These are phyloP conservation scores for Ustilago tritici DNA, from an alignment of 1,284 basidiomycete genomes.

Conservation along the genomic window DNA sequence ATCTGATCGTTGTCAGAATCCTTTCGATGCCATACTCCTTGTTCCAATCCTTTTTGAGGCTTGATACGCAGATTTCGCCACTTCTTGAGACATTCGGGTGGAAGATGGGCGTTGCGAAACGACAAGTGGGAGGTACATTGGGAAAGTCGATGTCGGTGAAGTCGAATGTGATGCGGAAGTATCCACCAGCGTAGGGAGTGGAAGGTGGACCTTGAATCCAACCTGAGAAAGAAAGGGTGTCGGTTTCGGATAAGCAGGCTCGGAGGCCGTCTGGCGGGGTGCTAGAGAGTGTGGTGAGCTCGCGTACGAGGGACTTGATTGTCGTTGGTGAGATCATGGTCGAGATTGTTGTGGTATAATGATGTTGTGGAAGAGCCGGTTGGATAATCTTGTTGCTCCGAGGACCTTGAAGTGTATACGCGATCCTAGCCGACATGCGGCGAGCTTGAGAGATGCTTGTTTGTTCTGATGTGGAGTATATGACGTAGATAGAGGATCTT, in stretches of 20 bases:
- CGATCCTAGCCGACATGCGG: background rate
- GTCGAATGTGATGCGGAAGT: constrained; percentile 50
- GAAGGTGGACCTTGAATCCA: constrained; percentile 74
- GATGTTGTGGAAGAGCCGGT: background rate
- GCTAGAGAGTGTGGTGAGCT: constrained; percentile 27
- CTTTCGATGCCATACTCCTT: constrained; percentile 88
- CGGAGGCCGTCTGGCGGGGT: constrained; percentile 38
- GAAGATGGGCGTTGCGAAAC: constrained; percentile 77
- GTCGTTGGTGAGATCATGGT: constrained; percentile 40
- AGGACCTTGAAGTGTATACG: background rate
- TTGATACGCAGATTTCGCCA: constrained; percentile 97
- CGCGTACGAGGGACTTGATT: constrained; percentile 33
- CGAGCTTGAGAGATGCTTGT: background rate
- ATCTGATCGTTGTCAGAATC: constrained; percentile 86
- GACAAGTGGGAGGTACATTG: constrained; percentile 31
- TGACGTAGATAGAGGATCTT: background rate
- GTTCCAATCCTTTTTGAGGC: constrained; percentile 96
- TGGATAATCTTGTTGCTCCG: background rate
- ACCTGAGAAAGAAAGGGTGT: constrained; percentile 40
- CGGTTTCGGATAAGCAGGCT: constrained; percentile 36
- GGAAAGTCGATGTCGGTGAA: constrained; percentile 50
- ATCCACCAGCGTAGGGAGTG: constrained; percentile 80
- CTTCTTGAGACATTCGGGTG: constrained; percentile 90
- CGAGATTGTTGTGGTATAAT: background rate
- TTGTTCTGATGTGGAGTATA: background rate